Evolutionary conservation across 129 eudicot genomes (phyloP).

Genomic region (Flaveria sonorensis): DNA sequence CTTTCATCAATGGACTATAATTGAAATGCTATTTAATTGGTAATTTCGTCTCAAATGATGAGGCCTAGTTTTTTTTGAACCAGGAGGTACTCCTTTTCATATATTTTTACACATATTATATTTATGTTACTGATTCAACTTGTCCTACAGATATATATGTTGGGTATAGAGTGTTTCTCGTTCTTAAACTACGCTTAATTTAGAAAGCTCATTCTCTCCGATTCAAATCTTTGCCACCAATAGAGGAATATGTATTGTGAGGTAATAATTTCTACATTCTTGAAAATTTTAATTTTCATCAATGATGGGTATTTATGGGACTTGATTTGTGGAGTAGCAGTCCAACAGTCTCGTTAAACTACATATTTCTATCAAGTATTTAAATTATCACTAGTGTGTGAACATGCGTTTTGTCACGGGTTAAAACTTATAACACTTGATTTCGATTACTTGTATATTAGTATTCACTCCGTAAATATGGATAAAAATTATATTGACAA

Average conservation of each 20-base stretch:
- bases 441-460: no score
- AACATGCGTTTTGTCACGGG: no score
- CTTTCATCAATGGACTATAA: not conserved
- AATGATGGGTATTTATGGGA: not conserved
- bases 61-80: not conserved
- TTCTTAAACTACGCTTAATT: constrained; percentile 76
- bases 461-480: no score
- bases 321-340: not conserved
- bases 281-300: not conserved
- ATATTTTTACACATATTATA: not conserved
- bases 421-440: no score
- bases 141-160: constrained; percentile 76
- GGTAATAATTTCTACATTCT: constrained; percentile 41
- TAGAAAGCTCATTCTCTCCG: constrained; percentile 90
- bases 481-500: no score
- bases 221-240: constrained; percentile 97
- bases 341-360: not conserved
- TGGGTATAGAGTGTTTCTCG: constrained; percentile 98
- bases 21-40: not conserved
- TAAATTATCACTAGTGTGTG: no score
- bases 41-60: not conserved
- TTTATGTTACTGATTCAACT: not conserved
- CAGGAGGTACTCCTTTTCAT: no score
- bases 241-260: constrained; percentile 92
- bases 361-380: no score